phyloP scores from a whole-genome alignment of 2,329 filamentous ascomycete species.

The Colletotrichum australisinense region DNA sequence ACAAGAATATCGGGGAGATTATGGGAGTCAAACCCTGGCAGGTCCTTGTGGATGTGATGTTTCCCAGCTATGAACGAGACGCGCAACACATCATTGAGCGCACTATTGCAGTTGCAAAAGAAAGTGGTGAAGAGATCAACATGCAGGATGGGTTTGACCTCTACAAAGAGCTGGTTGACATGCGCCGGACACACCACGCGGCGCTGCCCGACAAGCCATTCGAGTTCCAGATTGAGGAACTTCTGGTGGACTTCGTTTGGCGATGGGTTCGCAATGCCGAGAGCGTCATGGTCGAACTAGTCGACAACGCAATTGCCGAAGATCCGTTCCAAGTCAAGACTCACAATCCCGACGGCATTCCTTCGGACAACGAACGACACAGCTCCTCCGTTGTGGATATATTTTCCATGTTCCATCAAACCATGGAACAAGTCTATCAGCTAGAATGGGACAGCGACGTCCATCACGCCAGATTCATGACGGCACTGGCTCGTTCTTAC shows the following conservation, averaged over 20 bases:
- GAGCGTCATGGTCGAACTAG: constrained; percentile 81
- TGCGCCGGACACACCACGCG: constrained; percentile 82
- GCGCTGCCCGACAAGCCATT: constrained; percentile 81
- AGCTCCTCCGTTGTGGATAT: constrained; percentile 94
- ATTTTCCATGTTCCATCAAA: constrained; percentile 93
- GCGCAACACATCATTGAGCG: constrained; percentile 85
- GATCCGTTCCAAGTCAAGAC: constrained; percentile 85
- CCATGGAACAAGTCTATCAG: constrained; percentile 85
- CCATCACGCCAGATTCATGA: constrained; percentile 98
- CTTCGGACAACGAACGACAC: constrained; percentile 85
- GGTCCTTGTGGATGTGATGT: constrained; percentile 83
- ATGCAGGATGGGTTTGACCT: constrained; percentile 94
- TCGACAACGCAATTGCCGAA: constrained; percentile 91
- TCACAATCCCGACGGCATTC: constrained; percentile 70
- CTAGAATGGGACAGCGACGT: constrained; percentile 94
- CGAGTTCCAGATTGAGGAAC: constrained; percentile 86
- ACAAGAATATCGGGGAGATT: constrained; percentile 86
- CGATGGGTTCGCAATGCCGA: constrained; percentile 91
- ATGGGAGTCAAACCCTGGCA: constrained; percentile 77
- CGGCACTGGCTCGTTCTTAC: constrained; percentile 86
- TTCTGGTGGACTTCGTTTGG: constrained; percentile 95
- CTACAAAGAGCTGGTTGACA: constrained; percentile 88
- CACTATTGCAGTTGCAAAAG: constrained; percentile 80
- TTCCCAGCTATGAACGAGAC: constrained; percentile 92
- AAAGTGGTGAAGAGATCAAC: constrained; percentile 79